Evolutionary conservation across 2,329 filamentous ascomycete species (phyloP).

Genomic region (Scedosporium apiospermum): DNA sequence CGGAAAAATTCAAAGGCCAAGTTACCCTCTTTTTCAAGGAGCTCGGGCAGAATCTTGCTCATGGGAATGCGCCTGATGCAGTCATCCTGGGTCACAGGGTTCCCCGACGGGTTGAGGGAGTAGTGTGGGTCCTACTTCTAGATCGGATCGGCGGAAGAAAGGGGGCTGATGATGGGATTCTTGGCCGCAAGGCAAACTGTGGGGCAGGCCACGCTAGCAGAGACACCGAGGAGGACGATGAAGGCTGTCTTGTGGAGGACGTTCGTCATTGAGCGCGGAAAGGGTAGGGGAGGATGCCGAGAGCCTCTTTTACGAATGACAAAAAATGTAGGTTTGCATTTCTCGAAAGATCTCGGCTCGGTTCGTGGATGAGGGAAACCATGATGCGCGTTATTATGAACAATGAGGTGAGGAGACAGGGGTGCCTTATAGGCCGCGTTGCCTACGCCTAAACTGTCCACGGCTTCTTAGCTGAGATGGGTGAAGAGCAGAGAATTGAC

Average conservation of each 20-base stretch:
- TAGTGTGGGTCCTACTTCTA: constrained; percentile 48
- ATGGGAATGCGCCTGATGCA: constrained; percentile 55
- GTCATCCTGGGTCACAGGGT: constrained; percentile 55
- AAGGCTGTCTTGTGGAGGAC: constrained; percentile 37
- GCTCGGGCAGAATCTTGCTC: constrained; percentile 52
- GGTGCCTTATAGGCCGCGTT: too few species aligned
- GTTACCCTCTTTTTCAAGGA: constrained; percentile 49
- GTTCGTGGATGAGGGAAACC: too few species aligned
- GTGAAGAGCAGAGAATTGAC: too few species aligned
- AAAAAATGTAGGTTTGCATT: too few species aligned
- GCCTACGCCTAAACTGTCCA: too few species aligned
- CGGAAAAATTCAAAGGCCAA: constrained; percentile 58
- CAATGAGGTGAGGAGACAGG: too few species aligned
- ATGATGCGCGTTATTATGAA: too few species aligned
- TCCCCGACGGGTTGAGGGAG: constrained; percentile 51
- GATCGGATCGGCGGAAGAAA: constrained; percentile 49
- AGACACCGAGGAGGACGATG: constrained; percentile 37
- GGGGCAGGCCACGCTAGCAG: constrained; percentile 35
- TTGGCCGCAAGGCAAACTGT: constrained; percentile 44
- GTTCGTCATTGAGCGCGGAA: constrained; percentile 33
- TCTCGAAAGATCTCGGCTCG: too few species aligned
- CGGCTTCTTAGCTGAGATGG: too few species aligned
- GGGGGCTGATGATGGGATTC: constrained; percentile 47
- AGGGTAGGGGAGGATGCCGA: background rate
- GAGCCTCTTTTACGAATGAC: too few species aligned